A percentile compares a stretch with the other conserved stretches of the same genome.
Evolutionary conservation across 202 grass and related monocot genomes (phyloP).

Genomic region (Panicum virgatum): DNA sequence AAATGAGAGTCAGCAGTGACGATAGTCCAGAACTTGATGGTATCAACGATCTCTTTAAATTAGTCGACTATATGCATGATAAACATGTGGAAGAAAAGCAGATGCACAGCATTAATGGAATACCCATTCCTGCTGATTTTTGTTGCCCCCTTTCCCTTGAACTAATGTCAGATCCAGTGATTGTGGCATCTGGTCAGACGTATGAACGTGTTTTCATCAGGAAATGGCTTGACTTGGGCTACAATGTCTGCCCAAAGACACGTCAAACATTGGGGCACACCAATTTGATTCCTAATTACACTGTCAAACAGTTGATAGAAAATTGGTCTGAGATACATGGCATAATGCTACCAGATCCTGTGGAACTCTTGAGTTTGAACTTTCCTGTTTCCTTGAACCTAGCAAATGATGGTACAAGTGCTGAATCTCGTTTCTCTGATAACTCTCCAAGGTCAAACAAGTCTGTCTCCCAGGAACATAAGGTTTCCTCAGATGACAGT

Average conservation of each 20-base stretch:
- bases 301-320: conserved; percentile 81
- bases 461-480: conserved; percentile 20
- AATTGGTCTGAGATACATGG: conserved; percentile 79
- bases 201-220: conserved; percentile 72
- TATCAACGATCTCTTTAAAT: conserved; percentile 29
- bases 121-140: conserved; percentile 73
- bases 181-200: conserved; percentile 78
- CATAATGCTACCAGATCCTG: conserved; percentile 73
- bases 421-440: conserved; percentile 29
- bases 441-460: conserved; percentile 4
- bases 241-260: conserved; percentile 75
- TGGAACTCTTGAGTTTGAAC: conserved; percentile 52
- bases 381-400: conserved; percentile 44
- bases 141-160: conserved; percentile 78
- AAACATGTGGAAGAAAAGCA: conserved; percentile 59
- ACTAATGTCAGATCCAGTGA: conserved; percentile 86
- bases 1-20: conserved; percentile 18
- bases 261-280: conserved; percentile 64
- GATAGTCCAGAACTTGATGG: conserved; percentile 26
- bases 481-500: conserved; percentile 16
- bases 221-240: conserved; percentile 81
- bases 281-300: conserved; percentile 88
- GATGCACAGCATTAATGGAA: conserved; percentile 55
- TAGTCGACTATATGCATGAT: conserved; percentile 69
- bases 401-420: conserved; percentile 28